Base-by-base conservation (phyloP, 2,329 filamentous ascomycete species). In the Hansfordia pulvinata region DNA sequence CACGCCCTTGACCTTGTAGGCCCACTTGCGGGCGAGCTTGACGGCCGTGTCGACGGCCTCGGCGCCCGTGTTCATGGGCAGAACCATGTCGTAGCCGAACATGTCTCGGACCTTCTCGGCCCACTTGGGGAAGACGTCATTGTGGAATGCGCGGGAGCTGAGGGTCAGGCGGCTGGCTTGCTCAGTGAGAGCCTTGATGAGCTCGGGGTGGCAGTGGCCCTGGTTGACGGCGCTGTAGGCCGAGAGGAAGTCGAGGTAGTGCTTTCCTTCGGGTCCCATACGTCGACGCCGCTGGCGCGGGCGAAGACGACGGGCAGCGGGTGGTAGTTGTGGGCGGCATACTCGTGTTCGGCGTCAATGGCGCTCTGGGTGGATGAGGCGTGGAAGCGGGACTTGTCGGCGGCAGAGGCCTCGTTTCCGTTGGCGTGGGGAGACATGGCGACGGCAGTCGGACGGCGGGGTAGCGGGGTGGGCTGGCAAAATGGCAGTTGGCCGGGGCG, bases 221-320 rank as follows among this genome's bases (percentile, higher is more conserved):
- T 96, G 88, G 63, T 96, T 96, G 50, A 96, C 85, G 35, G 90
- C 90, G 41, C 82, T 92, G 67, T 98, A 98, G 38, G 90, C 90
- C 24, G 88, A 96, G 39, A 98, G 74, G 60, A 94, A 98, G 60
- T 98, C 90, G 44, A 96, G 75, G 56, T 98, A 96, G 53, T 93
- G 77, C 43, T 76, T 81, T 47, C 82, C 85, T 62, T 98, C 90
- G 11, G 90, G 49, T 98, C 90, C 88, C 90, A 98, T 31, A 96
- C 90, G 34, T 80, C 76, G 47, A 79, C 78, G 25, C 88, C 90
- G 43, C 76, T 69, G 21, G 85, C 90, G 38, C 75, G 73, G 30
- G 88, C 68, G 54, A 96, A 94, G 48, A 93, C 90, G 33, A 98
- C 76, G 20, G 90, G 90, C 3, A 98, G 71, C 10, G 90, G 90